Evolutionary conservation across 805 yeast genomes (phyloP).

Genomic region (Nakazawaea molendinolei): DNA sequence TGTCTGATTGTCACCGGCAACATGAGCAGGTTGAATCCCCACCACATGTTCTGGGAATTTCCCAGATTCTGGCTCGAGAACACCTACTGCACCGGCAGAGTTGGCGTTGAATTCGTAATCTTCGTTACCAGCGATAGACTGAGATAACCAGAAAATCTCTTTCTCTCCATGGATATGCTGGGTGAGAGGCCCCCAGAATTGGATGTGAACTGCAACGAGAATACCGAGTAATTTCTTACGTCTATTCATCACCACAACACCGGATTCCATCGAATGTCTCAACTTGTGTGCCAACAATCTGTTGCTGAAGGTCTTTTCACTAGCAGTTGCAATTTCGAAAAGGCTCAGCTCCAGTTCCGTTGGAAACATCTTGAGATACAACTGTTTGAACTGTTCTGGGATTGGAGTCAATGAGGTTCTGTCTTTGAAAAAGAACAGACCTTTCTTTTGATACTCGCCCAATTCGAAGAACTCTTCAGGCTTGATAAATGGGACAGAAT

Average conservation of each 20-base stretch:
- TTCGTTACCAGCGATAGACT: conserved; percentile 50
- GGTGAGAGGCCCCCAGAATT: conserved; percentile 35
- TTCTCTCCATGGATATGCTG: conserved; percentile 72
- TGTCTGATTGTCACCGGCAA: conserved; percentile 42
- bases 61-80: conserved; percentile 22
- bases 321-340: conserved; percentile 25
- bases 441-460: conserved; percentile 28
- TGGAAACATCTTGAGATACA: conserved; percentile 26
- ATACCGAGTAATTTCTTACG: conserved; percentile 42
- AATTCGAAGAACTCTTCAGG: conserved; percentile 31
- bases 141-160: conserved; percentile 71
- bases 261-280: conserved; percentile 43
- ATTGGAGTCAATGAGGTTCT: conserved; percentile 28
- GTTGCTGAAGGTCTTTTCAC: conserved; percentile 27
- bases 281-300: conserved; percentile 32
- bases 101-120: conserved; percentile 41
- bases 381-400: conserved; percentile 38
- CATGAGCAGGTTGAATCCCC: conserved; percentile 48
- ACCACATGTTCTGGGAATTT: conserved; percentile 7
- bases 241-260: conserved; percentile 41
- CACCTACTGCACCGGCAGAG: conserved; percentile 54
- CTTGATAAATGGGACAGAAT: conserved; percentile 34
- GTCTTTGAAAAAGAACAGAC: conserved; percentile 45
- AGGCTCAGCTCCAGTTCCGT: conserved; percentile 9
- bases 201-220: conserved; percentile 36